A percentile compares a stretch with the other conserved stretches of the same genome.
Evolutionary conservation across 2,329 filamentous ascomycete genomes (phyloP).

Genomic region (Gnomoniopsis smithogilvyi): DNA sequence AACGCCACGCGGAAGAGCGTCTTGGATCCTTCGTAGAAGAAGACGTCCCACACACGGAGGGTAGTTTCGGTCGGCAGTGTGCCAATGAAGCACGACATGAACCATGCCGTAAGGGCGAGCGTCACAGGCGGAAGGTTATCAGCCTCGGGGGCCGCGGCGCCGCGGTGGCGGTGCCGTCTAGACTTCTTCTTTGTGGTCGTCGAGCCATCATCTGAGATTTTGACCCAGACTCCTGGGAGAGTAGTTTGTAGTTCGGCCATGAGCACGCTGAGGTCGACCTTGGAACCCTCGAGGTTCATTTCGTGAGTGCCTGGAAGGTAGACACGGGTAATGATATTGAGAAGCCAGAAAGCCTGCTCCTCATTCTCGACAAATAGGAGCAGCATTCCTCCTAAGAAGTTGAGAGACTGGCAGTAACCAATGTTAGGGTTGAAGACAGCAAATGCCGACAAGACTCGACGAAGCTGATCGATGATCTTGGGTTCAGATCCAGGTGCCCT

Average conservation of each 20-base stretch:
- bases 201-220: constrained; percentile 53
- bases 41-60: constrained; percentile 89
- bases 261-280: constrained; percentile 89
- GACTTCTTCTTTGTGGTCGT: constrained; percentile 13
- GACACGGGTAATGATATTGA: constrained; percentile 85
- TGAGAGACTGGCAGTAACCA: constrained; percentile 93
- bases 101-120: constrained; percentile 91
- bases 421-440: constrained; percentile 87
- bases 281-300: constrained; percentile 83
- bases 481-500: constrained; percentile 57
- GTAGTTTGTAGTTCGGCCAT: constrained; percentile 83
- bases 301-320: constrained; percentile 92
- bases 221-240: constrained; percentile 80
- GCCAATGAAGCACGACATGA: constrained; percentile 96
- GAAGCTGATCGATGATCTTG: constrained; percentile 74
- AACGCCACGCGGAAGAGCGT: constrained; percentile 90
- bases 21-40: constrained; percentile 94
- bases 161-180: constrained; percentile 4
- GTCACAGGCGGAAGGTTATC: constrained; percentile 75
- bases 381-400: constrained; percentile 87
- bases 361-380: constrained; percentile 85
- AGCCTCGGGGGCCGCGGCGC: neutral
- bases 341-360: constrained; percentile 87
- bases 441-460: constrained; percentile 85
- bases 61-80: constrained; percentile 90